Evolutionary conservation across 1,284 basidiomycete species (phyloP), one percentile per base, ranked within the genome.

Genomic region (Sparassis latifolia): DNA sequence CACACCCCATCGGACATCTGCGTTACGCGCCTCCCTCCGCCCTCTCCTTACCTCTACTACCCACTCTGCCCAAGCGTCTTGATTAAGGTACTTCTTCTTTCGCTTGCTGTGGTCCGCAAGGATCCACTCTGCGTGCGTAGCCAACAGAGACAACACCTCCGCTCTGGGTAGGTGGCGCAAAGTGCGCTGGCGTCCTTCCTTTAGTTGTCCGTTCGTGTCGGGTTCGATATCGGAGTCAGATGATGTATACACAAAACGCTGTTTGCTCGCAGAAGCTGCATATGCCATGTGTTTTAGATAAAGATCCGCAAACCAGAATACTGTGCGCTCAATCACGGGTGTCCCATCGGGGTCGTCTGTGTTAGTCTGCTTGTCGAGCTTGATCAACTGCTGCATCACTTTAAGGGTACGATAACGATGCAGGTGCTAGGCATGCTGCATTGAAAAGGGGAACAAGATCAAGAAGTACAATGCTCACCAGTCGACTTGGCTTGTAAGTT

Each of bases 121-220:
- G 5, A 82, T 54, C 80, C 80, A 82, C 37, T 73, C 71, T 0
- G 71, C 72, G 6, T 81, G 77, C 28, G 67, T 64, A 12, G 77
- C 78, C 50, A 80, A 73, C 4, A 70, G 54, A 4, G 71, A 68
- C 27, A 66, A 58, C 20, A 80, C 61, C 55, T 78, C 74, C 28
- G 74, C 69, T 39, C 52, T 65, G 39, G 76, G 67, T 37, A 80
- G 62, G 52, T 66, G 72, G 37, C 75, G 70, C 9, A 72, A 65
- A 38, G 42, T 55, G 32, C 55, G 60, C 46, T 56, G 53, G 7
- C 54, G 54, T 3, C 46, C 45, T 0, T 3, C 10, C 28, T 35
- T 52, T 46, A 61, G 47, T n/a, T 42, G 32, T 3, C 54, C 57
- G 3, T 28, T 42, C 1, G 47, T 69, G 60, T 33, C 72, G 66